Evolutionary conservation across 176 grass and related monocot genomes (phyloP), one percentile per base, ranked within the genome.

Genomic region (Oryza glumipatula): DNA sequence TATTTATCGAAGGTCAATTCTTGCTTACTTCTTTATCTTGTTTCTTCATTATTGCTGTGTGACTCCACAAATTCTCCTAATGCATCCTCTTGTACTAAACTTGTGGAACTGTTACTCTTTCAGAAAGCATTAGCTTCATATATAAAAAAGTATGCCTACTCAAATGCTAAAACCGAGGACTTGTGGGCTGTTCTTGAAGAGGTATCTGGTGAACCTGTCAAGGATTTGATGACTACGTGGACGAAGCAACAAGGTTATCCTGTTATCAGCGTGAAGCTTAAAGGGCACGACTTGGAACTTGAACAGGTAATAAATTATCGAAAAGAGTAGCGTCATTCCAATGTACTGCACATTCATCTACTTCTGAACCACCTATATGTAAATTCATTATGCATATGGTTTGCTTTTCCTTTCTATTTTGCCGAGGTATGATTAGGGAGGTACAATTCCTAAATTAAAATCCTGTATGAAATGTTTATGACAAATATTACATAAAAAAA

Each of bases 191-290:
- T 92, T 77, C 85, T 97, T 85, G 92, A 97, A 90, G 88, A 97
- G 74, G 89, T 91, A 74, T 84, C 95, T 51, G 88, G 92, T 51
- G 92, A 97, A 91, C 92, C 93, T 68, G 83, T 95, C 75, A 95
- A 88, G 85, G 81, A 88, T 66, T 76, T 98, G 80, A 95, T 98
- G 96, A 88, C 67, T 70, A 77, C 82, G 28, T 98, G 95, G 95
- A 98, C 95, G 65, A 98, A 98, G 89, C 93, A 95, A 81, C 75
- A 98, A 86, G 96, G 96, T 13, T 98, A 93, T 90, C 96, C 96
- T 81, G 85, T 95, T 84, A 78, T 98, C 70, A 83, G 36, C 70
- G 83, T 65, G 54, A 98, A 87, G 54, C 73, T 92, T 74, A 85
- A 90, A 41, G 82, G 89, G 74, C 76, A 83, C 51, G 74, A 83